These are phyloP conservation scores for Xylariaceae sp. DNA, from an alignment of 2,329 filamentous ascomycete genomes.

Conservation along the genomic window DNA sequence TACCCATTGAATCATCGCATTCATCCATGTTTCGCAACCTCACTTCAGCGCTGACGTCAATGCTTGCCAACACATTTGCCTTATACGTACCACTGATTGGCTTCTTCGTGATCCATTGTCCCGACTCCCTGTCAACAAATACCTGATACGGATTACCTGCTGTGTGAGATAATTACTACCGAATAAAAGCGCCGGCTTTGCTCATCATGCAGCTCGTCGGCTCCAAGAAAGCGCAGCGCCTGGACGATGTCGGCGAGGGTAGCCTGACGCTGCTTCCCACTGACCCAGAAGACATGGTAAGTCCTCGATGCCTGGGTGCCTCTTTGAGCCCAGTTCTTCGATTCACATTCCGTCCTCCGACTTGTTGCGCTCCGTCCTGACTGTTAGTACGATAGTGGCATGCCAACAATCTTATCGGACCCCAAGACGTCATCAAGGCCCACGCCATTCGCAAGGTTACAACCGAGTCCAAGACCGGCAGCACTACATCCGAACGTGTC, in stretches of 20 bases:
- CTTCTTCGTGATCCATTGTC: too few relatives aligned
- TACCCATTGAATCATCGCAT: too few relatives aligned
- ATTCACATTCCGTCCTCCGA: not conserved
- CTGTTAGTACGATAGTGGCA: slow-evolving; percentile 42
- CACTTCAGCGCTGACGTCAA: too few relatives aligned
- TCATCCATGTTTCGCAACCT: too few relatives aligned
- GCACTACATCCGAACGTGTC: slow-evolving; percentile 46
- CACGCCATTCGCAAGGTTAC: slow-evolving; percentile 53
- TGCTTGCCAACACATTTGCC: too few relatives aligned
- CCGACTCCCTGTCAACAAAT: not conserved
- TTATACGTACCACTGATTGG: too few relatives aligned
- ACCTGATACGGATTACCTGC: not conserved
- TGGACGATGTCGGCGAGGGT: slow-evolving; percentile 37
- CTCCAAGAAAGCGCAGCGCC: slow-evolving; percentile 34
- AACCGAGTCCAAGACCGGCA: slow-evolving; percentile 42
- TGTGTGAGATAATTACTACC: not conserved
- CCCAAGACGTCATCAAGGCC: slow-evolving; percentile 49
- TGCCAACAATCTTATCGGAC: slow-evolving; percentile 54
- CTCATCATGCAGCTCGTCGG: slow-evolving; percentile 36
- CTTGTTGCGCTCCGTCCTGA: not conserved
- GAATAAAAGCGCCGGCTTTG: not conserved
- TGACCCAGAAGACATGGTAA: slow-evolving; percentile 40
- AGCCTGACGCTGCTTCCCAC: slow-evolving; percentile 38
- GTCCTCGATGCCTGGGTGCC: not conserved
- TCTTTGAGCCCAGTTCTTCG: not conserved